Percentiles rank a stretch among this genome's conserved stretches.
Conservation (phyloP, 352 stramenopile species). For the Phytophthora pseudosyringae region DNA sequence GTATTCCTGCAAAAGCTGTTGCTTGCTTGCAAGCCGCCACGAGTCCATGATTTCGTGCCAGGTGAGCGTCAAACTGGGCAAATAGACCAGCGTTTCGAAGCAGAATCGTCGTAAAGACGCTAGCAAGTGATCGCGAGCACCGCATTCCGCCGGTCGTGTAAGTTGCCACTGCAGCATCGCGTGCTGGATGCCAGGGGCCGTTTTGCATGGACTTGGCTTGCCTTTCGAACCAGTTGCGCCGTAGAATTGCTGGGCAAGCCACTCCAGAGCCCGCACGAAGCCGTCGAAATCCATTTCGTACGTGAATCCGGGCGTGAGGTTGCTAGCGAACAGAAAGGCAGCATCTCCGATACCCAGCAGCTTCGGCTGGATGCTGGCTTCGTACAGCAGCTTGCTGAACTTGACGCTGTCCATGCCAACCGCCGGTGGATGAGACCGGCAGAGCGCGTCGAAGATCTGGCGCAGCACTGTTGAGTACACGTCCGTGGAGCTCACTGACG, state of each 20-base stretch:
- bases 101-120: slow-evolving; percentile 40
- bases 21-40: slow-evolving; percentile 55
- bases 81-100: slow-evolving; percentile 54
- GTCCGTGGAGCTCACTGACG: slow-evolving; percentile 36
- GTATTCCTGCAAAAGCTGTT: slow-evolving; percentile 29
- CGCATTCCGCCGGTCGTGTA: slow-evolving; percentile 2
- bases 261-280: slow-evolving; percentile 50
- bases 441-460: slow-evolving; percentile 51
- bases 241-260: slow-evolving; percentile 48
- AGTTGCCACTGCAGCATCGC: slow-evolving; percentile 27
- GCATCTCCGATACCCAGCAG: slow-evolving; percentile 64
- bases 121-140: slow-evolving; percentile 6
- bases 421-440: slow-evolving; percentile 55
- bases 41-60: slow-evolving; percentile 55
- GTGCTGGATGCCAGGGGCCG: slow-evolving; percentile 14
- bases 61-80: slow-evolving; percentile 43
- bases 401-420: slow-evolving; percentile 73
- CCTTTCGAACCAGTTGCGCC: not conserved
- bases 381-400: slow-evolving; percentile 78
- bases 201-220: slow-evolving; percentile 4
- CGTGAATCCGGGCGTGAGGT: slow-evolving; percentile 43
- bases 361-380: slow-evolving; percentile 57
- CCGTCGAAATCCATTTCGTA: slow-evolving; percentile 71
- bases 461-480: slow-evolving; percentile 45
- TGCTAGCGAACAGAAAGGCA: slow-evolving; percentile 65